Conservation (phyloP, 352 stramenopile species). For the Halophytophthora polymorphica region DNA sequence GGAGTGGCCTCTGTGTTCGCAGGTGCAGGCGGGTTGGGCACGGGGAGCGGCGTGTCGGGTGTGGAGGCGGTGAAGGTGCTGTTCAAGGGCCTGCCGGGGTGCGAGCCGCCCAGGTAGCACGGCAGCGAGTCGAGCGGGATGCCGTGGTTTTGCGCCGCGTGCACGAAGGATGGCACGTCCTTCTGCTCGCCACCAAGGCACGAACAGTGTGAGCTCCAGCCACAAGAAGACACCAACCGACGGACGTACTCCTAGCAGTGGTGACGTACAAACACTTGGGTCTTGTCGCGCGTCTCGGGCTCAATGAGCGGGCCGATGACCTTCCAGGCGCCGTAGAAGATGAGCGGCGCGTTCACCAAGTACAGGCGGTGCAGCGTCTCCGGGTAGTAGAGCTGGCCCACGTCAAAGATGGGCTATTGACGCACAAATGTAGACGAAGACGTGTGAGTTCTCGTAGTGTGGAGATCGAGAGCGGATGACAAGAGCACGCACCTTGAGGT, state of each 20-base stretch:
- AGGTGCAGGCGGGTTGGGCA: slow-evolving; percentile 8
- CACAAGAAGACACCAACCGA: slow-evolving; percentile 4
- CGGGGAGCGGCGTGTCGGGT: slow-evolving; percentile 51
- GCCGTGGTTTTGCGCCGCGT: slow-evolving; percentile 55
- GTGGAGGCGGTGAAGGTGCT: slow-evolving; percentile 64
- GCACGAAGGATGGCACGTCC: slow-evolving; percentile 52
- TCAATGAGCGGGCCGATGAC: slow-evolving; percentile 70
- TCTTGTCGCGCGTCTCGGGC: slow-evolving; percentile 77
- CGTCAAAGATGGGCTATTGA: slow-evolving; percentile 71
- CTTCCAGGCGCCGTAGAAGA: slow-evolving; percentile 85
- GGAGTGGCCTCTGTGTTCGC: slow-evolving; percentile 12
- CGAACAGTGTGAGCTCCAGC: slow-evolving; percentile 1
- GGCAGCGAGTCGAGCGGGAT: slow-evolving; percentile 61
- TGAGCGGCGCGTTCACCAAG: slow-evolving; percentile 75
- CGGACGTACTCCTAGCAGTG: too few species aligned
- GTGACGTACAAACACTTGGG: slow-evolving; percentile 68
- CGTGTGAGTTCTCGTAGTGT: background rate
- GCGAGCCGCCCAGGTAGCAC: slow-evolving; percentile 51
- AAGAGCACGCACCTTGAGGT: slow-evolving; percentile 53
- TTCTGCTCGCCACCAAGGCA: slow-evolving; percentile 30
- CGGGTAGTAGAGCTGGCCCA: slow-evolving; percentile 76
- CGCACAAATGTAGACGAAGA: slow-evolving; percentile 3
- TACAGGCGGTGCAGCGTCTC: slow-evolving; percentile 80
- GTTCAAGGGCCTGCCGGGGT: slow-evolving; percentile 56
- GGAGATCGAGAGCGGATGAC: too few species aligned